Evolutionary conservation across 2,329 filamentous ascomycete species (phyloP).

Genomic region (Thelonectria rubi): DNA sequence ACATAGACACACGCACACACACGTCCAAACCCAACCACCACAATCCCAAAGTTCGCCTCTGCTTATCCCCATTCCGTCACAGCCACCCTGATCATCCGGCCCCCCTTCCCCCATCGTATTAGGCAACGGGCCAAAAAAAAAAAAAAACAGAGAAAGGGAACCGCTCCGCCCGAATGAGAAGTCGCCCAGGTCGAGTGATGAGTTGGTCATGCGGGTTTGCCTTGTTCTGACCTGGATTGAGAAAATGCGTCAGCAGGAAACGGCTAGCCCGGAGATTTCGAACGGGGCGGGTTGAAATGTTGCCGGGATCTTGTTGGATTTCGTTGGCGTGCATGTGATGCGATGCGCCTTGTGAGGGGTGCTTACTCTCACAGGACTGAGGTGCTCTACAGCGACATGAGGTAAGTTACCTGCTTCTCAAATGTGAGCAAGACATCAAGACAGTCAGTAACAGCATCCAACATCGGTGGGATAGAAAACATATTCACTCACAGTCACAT

Average conservation of each 20-base stretch:
- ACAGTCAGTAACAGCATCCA: too few relatives aligned
- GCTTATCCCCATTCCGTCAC: background rate
- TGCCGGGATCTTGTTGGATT: too few relatives aligned
- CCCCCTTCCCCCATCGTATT: background rate
- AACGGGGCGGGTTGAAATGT: background rate
- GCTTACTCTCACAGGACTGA: background rate
- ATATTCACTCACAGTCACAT: background rate
- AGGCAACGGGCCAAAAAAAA: too few relatives aligned
- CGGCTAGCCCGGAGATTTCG: constrained; percentile 7
- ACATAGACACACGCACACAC: too few relatives aligned
- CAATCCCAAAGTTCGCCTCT: background rate
- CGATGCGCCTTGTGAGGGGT: too few relatives aligned
- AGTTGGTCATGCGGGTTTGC: constrained; percentile 11
- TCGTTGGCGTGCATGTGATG: too few relatives aligned
- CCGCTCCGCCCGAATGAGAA: background rate
- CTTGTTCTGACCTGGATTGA: background rate
- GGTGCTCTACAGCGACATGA: too few relatives aligned
- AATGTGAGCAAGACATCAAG: too few relatives aligned
- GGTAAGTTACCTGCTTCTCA: too few relatives aligned
- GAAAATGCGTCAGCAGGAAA: constrained; percentile 1
- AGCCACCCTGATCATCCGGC: background rate
- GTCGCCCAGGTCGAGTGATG: background rate
- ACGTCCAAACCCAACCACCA: too few relatives aligned
- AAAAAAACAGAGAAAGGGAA: background rate
- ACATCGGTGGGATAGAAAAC: too few relatives aligned